Conservation (phyloP, 352 stramenopile genomes). For the Pythium grandisporangium region DNA sequence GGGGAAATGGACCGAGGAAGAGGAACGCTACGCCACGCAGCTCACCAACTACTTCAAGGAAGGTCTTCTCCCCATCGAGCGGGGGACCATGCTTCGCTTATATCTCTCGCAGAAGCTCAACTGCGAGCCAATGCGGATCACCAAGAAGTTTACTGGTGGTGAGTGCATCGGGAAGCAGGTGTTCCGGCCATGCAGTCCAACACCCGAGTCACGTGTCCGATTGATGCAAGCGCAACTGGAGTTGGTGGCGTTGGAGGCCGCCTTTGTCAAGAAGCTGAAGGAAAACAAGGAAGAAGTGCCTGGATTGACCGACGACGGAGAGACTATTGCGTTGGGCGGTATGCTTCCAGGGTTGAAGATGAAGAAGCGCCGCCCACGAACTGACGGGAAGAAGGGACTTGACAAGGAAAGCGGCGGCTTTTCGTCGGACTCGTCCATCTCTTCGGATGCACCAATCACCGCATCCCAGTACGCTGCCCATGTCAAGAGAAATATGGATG, state of each 20-base stretch:
- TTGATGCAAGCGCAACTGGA: conserved; percentile 72
- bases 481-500: conserved; percentile 15
- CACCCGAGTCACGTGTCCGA: conserved; percentile 47
- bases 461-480: conserved; percentile 1
- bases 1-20: conserved; percentile 83
- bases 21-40: conserved; percentile 61
- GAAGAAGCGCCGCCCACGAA: conserved; percentile 18
- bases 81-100: conserved; percentile 84
- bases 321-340: conserved; percentile 13
- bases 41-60: conserved; percentile 84
- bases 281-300: conserved; percentile 70
- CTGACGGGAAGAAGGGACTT: conserved; percentile 11
- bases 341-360: conserved; percentile 17
- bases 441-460: conserved; percentile 7
- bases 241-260: conserved; percentile 56
- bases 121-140: conserved; percentile 90
- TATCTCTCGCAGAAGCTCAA: conserved; percentile 91
- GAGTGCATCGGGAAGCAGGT: conserved; percentile 89
- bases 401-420: conserved; percentile 12
- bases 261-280: conserved; percentile 72
- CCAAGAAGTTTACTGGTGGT: conserved; percentile 89
- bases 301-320: conserved; percentile 36
- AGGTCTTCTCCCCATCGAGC: conserved; percentile 66
- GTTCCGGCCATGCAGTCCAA: conserved; percentile 65
- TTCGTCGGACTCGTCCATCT: conserved; percentile 23